Base-by-base conservation (phyloP, 2,329 filamentous ascomycete species). In the Aspergillus calidoustus region DNA sequence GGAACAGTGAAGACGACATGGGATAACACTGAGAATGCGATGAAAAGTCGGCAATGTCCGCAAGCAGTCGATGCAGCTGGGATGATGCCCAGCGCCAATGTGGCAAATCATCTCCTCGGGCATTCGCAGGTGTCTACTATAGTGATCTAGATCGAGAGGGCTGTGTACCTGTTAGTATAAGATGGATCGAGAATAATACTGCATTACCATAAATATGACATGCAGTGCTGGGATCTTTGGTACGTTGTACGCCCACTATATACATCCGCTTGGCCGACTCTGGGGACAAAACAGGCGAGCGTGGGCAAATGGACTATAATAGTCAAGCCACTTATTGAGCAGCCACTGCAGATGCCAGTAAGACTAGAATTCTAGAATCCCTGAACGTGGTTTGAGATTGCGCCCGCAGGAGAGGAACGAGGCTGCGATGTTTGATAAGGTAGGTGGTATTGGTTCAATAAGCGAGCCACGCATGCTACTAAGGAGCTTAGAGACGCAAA, bases 81-180 rank as follows among this genome's bases (percentile, higher is more conserved):
- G 15, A 41, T 41, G 15, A 13, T 41, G 34, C 34, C 34, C 34
- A 41, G 17, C 41, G 31, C 25, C 41, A 43, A 34, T 30, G 53
- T 47, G 53, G 53, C 53, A 55, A 55, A 55, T 38, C 50, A 52
- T 52, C 50, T 13, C 7, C 15, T 19, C n/a, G n/a, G 13, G 43
- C 22, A n/a, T 6, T 46, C 22, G 17, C 38, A 43, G 15, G 17
- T 46, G 43, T 46, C 34, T 28, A 28, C 44, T 47, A 47, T 43
- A 43, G 43, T 19, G 7, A 46, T 46, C 17, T 3, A 17, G 3
- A 19, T 19, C 43, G 7, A 46, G 34, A 41, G 11, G 34, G 13
- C 11, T 2, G 9, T 5, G 9, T 15, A 41, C 15, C 34, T 41
- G 34, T 15, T 13, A 41, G 34, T 41, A 41, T 13, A 5, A 41